phyloP scores from a whole-genome alignment of 768 basidiomycete genomes.

The Dacryopinax spathularia region DNA sequence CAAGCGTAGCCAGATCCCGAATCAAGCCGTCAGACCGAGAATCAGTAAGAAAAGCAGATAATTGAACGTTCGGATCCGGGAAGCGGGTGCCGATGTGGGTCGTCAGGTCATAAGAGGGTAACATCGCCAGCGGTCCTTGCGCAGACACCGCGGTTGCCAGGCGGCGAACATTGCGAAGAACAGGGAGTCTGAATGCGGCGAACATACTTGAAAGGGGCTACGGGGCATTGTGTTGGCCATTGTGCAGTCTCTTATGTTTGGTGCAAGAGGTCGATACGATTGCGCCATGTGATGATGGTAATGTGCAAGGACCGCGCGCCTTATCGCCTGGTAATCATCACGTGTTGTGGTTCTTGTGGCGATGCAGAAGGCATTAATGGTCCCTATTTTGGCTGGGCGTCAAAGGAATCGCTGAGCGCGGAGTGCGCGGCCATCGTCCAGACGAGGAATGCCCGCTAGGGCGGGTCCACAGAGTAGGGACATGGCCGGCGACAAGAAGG shows the following conservation, averaged over 20 bases:
- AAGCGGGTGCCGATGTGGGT: constrained; percentile 46
- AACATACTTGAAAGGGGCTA: too few species aligned
- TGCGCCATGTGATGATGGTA: too few species aligned
- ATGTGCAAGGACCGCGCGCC: too few species aligned
- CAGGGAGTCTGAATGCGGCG: neutral
- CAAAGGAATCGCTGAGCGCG: neutral
- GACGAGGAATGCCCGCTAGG: neutral
- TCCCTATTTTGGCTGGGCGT: neutral
- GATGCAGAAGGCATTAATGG: neutral
- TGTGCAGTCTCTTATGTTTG: too few species aligned
- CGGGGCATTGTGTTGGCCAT: too few species aligned
- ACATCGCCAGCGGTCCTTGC: constrained; percentile 27
- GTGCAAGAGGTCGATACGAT: too few species aligned
- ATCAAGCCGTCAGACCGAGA: constrained; percentile 38
- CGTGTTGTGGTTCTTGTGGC: too few species aligned
- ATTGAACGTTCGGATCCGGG: constrained; percentile 31
- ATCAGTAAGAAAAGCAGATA: constrained; percentile 32
- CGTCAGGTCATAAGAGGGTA: constrained; percentile 28
- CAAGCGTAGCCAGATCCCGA: constrained; percentile 39
- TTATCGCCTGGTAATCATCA: too few species aligned
- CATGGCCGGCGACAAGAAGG: neutral
- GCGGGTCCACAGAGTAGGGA: neutral
- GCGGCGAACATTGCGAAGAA: neutral
- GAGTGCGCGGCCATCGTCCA: constrained; percentile 1
- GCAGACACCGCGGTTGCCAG: constrained; percentile 20